Base-by-base conservation (phyloP, 108 stramenopile species). In the Aurantiochytrium sp. region DNA sequence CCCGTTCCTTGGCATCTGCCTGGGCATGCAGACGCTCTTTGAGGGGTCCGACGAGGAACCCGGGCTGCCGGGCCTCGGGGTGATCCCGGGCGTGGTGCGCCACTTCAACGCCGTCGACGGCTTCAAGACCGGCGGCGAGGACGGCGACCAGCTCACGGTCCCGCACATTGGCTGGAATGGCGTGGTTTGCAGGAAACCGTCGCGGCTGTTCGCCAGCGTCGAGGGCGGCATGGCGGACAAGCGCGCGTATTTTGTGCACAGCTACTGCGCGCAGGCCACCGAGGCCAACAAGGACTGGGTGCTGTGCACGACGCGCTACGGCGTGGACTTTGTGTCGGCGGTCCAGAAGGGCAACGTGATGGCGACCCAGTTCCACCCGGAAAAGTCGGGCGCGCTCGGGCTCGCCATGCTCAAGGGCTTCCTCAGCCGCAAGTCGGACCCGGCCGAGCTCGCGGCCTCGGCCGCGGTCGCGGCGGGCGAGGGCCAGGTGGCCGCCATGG, bases 141-240 rank as follows among this genome's bases (percentile, higher is more conserved):
- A 91, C 54, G 89, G 90, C 27, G 90, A 94, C 34, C 89, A 94
- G 90, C 24, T 87, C 42, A 88, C 92, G 8, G 97, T 98, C 8
- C 98, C 98, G 15, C 97, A 97, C 88, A 99, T 99, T 89, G 98
- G 97, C 41, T 99, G 98, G 98, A 99, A 98, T 90, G 98, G 97
- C 31, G 89, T 95, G n/a, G 92, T 94, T 37, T 68, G 91, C 36
- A 95, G 94, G 86, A 94, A 96, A 89, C 87, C 92, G 21, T 94
- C 93, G 55, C 92, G 95, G 15, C 93, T 96, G 3, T 73, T 96
- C 73, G 91, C 93, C 52, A 90, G 95, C 69, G 86, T 96, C 4
- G 59, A 87, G 27, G 81, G 81, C 19, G 24, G 53, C 27, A 53
- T 86, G 52, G 24, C 12, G 53, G 53, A 68, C 50, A 85, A 24